A percentile compares a stretch with the other conserved stretches of the same genome.
Evolutionary conservation across 768 basidiomycete genomes (phyloP).

Genomic region (Floccularia luteovirens): DNA sequence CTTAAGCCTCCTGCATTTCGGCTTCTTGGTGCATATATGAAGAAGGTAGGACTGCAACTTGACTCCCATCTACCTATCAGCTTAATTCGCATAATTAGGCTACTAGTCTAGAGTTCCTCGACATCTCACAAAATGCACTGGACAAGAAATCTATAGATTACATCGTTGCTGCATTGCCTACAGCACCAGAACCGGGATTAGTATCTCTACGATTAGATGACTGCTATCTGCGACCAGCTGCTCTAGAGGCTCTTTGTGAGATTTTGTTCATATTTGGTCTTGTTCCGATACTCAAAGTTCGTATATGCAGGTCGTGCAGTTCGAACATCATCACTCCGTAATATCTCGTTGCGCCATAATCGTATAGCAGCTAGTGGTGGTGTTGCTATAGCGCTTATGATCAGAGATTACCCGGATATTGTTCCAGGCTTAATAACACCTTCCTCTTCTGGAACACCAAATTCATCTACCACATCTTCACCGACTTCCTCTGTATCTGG

Average conservation of each 20-base stretch:
- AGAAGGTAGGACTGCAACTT: conserved; percentile 40
- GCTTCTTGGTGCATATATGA: conserved; percentile 70
- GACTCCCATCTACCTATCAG: not conserved
- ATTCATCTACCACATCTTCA: conserved; percentile 24
- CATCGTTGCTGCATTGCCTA: conserved; percentile 60
- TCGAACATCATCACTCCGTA: conserved; percentile 74
- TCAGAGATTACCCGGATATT: conserved; percentile 89
- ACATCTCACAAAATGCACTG: conserved; percentile 78
- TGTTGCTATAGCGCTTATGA: conserved; percentile 92
- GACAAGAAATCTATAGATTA: conserved; percentile 85
- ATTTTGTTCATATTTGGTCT: conserved; percentile 5
- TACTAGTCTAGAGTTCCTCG: conserved; percentile 74
- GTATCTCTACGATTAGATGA: conserved; percentile 86
- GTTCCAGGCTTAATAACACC: conserved; percentile 32
- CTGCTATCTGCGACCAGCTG: conserved; percentile 65
- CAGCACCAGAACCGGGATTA: conserved; percentile 47
- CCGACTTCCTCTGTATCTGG: conserved; percentile 20
- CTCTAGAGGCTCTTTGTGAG: conserved; percentile 77
- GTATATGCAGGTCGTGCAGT: conserved; percentile 61
- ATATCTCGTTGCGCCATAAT: conserved; percentile 89
- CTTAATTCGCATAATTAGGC: conserved; percentile 36
- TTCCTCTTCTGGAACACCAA: conserved; percentile 13
- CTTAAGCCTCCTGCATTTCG: conserved; percentile 74
- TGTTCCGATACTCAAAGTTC: not conserved
- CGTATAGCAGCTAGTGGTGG: conserved; percentile 79